Base-by-base conservation (phyloP, 148 eudicot genomes). In the Nepenthes mirabilis region DNA sequence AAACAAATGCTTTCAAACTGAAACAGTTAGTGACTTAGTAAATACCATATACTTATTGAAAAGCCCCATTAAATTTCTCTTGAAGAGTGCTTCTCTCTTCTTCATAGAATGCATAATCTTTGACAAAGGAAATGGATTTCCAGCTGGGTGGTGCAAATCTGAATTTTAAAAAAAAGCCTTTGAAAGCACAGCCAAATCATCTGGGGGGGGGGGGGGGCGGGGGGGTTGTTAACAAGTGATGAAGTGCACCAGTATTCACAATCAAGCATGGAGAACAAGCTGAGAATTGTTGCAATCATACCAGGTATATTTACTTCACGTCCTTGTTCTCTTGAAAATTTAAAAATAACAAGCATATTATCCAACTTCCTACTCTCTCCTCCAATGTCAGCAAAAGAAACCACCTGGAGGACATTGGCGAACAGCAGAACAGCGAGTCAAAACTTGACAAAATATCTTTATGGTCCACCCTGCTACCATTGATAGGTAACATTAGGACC, bases 71-170 rank as follows among this genome's bases (percentile, higher is more conserved):
- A 87, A 67, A 68, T 63, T 69, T 63, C 59, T 62, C 75, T 56
- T 77, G 67, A 91, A 83, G 58, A 79, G 65, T 53, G 50, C 58
- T 69, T 87, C 95, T 64, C 95, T 83, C 74, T 65, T 87, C 74
- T 77, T 81, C 80, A 91, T 76, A 54, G 81, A 73, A 63, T 65
- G 73, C 58, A 75, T 51, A 65, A 78, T 50, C 70, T 71, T 83
- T 48, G 83, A 57, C 55, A 70, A 36, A 37, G 74, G 52, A 57
- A 65, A 36, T 48, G 33, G 52, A 59, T 75, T 84, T 55, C 47
- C 64, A 69, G 69, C 82, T 74, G 72, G 65, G 62, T 50, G 63
- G 45, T 58, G 64, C 37, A 55, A 55, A 64, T 14, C 36, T 33
- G 56, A 53, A 53, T n/a, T 3, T 45, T 0, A 45, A 1, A 10